These are phyloP conservation scores for Daldinia sp. DNA, from an alignment of 2,329 filamentous ascomycete species.

Conservation along the genomic window DNA sequence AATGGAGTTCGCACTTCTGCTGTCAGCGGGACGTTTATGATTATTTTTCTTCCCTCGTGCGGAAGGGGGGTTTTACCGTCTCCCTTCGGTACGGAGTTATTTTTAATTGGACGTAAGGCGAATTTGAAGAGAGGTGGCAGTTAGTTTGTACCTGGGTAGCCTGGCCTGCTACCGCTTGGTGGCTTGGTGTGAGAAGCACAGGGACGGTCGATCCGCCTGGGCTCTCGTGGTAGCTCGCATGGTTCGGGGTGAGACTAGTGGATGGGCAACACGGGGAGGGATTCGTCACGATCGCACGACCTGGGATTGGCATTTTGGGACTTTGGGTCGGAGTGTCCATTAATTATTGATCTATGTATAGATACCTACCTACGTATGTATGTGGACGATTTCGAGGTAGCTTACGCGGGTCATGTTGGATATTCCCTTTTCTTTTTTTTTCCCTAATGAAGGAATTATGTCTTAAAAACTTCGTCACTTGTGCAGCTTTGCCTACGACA, in stretches of 20 bases:
- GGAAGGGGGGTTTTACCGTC: constrained; percentile 7
- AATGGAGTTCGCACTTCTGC: constrained; percentile 50
- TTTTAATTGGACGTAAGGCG: constrained; percentile 27
- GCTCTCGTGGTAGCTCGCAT: constrained; percentile 19
- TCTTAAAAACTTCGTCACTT: constrained; percentile 2
- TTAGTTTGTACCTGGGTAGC: constrained; percentile 33
- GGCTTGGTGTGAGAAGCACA: constrained; percentile 18
- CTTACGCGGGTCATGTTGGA: constrained; percentile 18
- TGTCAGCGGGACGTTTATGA: constrained; percentile 40
- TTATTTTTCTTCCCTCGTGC: constrained; percentile 9
- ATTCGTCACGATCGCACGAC: constrained; percentile 32
- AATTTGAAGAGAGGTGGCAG: constrained; percentile 30
- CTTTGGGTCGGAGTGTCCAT: constrained; percentile 18
- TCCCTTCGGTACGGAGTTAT: constrained; percentile 30
- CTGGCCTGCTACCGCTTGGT: constrained; percentile 8
- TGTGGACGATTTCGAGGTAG: constrained; percentile 19
- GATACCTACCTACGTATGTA: constrained; percentile 11
- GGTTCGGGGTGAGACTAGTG: constrained; percentile 25
- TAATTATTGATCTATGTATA: constrained; percentile 29
- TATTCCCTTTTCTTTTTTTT: constrained; percentile 13
- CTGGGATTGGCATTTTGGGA: constrained; percentile 9
- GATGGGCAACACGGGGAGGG: constrained; percentile 29
- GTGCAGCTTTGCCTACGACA: neutral
- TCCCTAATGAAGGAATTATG: constrained; percentile 19
- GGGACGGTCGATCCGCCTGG: constrained; percentile 29